A percentile compares a stretch with the other conserved stretches of the same genome.
These are phyloP conservation scores for Lichtheimia ornata DNA, from an alignment of 371 early-diverging fungal species.

Conservation along the genomic window DNA sequence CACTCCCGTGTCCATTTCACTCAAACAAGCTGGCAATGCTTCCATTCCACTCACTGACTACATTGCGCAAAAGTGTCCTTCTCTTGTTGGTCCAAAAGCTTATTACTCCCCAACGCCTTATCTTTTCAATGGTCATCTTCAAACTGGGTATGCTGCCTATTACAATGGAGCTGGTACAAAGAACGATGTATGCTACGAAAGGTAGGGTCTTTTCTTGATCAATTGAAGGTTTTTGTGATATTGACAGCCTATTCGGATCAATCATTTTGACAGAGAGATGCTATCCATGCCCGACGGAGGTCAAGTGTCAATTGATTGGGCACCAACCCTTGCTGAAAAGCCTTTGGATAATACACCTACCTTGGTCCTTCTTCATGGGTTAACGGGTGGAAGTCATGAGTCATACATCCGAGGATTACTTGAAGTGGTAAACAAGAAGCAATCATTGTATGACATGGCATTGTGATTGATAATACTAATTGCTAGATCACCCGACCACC, in stretches of 20 bases:
- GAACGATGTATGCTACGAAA: constrained; percentile 51
- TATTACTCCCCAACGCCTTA: constrained; percentile 53
- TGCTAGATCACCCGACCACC: constrained; percentile 43
- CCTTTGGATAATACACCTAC: constrained; percentile 65
- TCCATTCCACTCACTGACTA: constrained; percentile 37
- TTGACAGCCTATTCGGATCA: neutral
- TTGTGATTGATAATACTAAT: constrained; percentile 3
- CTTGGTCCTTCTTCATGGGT: constrained; percentile 82
- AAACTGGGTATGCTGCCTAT: constrained; percentile 64
- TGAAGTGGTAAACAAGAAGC: constrained; percentile 46
- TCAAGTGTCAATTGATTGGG: constrained; percentile 87
- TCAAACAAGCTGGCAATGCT: constrained; percentile 16
- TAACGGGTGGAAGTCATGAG: constrained; percentile 91
- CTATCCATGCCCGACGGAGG: constrained; percentile 82
- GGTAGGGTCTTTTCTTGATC: constrained; percentile 26
- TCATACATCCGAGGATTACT: constrained; percentile 80
- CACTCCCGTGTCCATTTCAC: constrained; percentile 7
- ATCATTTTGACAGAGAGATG: constrained; percentile 51
- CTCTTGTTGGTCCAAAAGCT: constrained; percentile 41
- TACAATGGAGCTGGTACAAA: constrained; percentile 35
- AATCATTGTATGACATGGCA: neutral
- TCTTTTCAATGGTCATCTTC: constrained; percentile 63
- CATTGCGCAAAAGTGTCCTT: constrained; percentile 43
- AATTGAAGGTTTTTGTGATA: neutral
- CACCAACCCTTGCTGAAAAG: constrained; percentile 47